Conservation (phyloP, 1,284 basidiomycete genomes). For the Trametes versicolor region DNA sequence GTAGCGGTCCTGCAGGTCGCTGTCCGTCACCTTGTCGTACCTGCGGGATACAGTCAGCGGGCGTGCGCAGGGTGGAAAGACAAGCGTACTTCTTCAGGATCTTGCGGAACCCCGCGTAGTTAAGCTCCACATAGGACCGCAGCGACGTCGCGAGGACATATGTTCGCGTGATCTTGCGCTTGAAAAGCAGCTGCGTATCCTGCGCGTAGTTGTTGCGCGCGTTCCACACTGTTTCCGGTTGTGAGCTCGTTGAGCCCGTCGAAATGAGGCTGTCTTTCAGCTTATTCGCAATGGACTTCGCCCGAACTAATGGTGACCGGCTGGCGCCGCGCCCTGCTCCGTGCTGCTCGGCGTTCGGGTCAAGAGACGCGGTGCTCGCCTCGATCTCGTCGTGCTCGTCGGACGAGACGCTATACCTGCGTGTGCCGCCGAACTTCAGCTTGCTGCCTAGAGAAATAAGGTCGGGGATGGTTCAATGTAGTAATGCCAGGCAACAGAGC, state of each 20-base stretch:
- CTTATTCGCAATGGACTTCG: constrained; percentile 54
- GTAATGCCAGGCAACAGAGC: too few species aligned
- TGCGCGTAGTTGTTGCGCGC: constrained; percentile 86
- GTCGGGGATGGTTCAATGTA: not conserved
- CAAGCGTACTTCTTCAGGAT: constrained; percentile 90
- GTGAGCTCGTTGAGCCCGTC: constrained; percentile 32
- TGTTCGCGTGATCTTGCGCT: constrained; percentile 89
- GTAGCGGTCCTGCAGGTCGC: constrained; percentile 86
- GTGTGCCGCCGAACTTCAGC: constrained; percentile 36
- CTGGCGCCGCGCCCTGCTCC: constrained; percentile 27
- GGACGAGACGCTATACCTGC: constrained; percentile 64
- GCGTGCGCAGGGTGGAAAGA: constrained; percentile 21
- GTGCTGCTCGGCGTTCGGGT: constrained; percentile 36
- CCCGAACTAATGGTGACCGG: constrained; percentile 46
- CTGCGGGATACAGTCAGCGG: constrained; percentile 48
- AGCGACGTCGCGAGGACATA: constrained; percentile 89
- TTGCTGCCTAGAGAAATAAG: constrained; percentile 29
- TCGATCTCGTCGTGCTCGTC: constrained; percentile 58
- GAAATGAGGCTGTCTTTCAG: constrained; percentile 65
- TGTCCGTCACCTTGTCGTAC: constrained; percentile 95
- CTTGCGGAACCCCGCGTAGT: constrained; percentile 95
- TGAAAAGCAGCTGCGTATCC: constrained; percentile 91
- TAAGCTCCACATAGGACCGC: constrained; percentile 93
- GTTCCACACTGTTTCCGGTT: constrained; percentile 77
- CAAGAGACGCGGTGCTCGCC: constrained; percentile 51